Base-by-base conservation (phyloP, 1,284 basidiomycete genomes). In the Puccinia polysora region DNA sequence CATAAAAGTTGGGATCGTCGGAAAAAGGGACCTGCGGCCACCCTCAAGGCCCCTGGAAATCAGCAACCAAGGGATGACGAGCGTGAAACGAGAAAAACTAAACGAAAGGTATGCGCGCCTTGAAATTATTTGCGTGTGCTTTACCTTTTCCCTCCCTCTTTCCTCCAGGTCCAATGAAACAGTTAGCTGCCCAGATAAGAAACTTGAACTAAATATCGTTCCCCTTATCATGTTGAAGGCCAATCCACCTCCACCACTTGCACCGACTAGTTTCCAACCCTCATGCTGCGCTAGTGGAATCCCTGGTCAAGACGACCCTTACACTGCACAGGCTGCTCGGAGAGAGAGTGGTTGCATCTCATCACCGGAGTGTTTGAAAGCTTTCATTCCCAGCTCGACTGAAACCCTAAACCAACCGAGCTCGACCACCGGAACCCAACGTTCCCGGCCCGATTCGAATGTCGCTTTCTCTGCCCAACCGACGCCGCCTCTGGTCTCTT, bases 1-100 rank as follows among this genome's bases (percentile, higher is more conserved):
- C 52, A 43, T 23, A 52, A 50, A 36, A 52, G 47, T 20, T 49
- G 62, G 47, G 62, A 52, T 28, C 25, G 62, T 50, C 43, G 32
- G 15, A 64, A 64, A 18, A 64, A 52, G 52, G 62, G 62, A 4
- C 62, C 62, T 14, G 47, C 15, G 34, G 47, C 45, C 2, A 18
- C 45, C 28, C 14, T 52, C 36, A 18, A 64, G 52, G 1, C n/a
- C 14, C 12, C 3, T n/a, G 7, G 36, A 20, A 64, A 38, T 6
- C 30, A n/a, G 1, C 4, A n/a, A 45, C 2, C 18, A 32, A 15
- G 15, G 23, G 40, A 63, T 15, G 23, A 25, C 18, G 38, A 28
- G 45, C 30, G 10, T 30, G 23, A 63, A 63, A 43, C 30, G 18
- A 63, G 30, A 23, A 63, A 63, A 63, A n/a, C n/a, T 14, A 58